Evolutionary conservation across 2,329 filamentous ascomycete genomes (phyloP), one percentile per base, ranked within the genome.

Genomic region (Mycogone perniciosa): DNA sequence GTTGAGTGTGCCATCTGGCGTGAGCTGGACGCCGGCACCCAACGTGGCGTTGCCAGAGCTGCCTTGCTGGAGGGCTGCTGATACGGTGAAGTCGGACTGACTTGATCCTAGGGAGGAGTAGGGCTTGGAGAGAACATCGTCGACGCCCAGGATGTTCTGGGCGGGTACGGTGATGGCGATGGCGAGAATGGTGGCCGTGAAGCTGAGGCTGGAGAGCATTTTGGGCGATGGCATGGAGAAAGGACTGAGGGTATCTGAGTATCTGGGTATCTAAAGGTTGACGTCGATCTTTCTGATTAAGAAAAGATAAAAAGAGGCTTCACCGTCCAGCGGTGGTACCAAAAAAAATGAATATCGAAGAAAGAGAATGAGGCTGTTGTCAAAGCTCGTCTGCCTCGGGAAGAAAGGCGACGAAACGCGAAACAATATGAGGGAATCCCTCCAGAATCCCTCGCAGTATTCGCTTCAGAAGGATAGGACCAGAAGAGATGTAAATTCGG

Each of bases 1-100:
- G 67, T 84, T 77, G 57, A 77, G 62, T n/a, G 66, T 68, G 47
- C 72, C 73, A 56, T 76, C 67, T 30, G 64, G 56, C 50, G 69
- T 72, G 46, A 74, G 58, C 20, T 64, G 56, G 29, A 71, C 63
- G 34, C 64, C 64, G 6, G 56, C 43, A 11, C 54, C 46, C 35
- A 56, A 54, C 27, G 54, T 55, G 33, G 54, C 52, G 37, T 53
- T 58, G 46, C 50, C 50, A 33, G 57, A 52, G 45, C 56, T 56
- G 43, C 46, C 46, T 6, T 34, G 33, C 4, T 31, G 33, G 1
- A 37, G 45, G 30, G 37, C 27, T 10, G 29, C 46, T 5, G 33
- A 29, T 26, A 29, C 45, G 34, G 44, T 56, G 45, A 45, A 54
- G 31, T 27, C 55, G 26, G 47, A 52, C 26, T 35, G 35, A 33